A percentile compares a stretch with the other conserved stretches of the same genome.
These are phyloP conservation scores for Xylariaceae sp. DNA, from an alignment of 2,329 filamentous ascomycete genomes.

Conservation along the genomic window DNA sequence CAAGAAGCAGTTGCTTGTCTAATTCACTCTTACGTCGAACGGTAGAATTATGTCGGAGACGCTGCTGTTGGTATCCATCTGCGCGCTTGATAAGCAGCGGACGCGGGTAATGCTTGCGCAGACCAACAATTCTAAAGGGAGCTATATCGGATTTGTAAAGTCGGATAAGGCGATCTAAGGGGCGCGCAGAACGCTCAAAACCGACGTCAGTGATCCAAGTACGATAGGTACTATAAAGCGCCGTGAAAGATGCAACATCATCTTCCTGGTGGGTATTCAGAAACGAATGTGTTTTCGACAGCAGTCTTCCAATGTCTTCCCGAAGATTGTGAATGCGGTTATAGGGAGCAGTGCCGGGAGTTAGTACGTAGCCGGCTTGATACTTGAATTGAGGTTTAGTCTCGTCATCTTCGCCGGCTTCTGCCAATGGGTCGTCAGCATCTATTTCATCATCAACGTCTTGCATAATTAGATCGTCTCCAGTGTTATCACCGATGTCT, in stretches of 20 bases:
- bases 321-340: slow-evolving; percentile 72
- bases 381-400: slow-evolving; percentile 84
- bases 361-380: slow-evolving; percentile 78
- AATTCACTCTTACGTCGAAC: slow-evolving; percentile 84
- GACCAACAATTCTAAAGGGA: slow-evolving; percentile 89
- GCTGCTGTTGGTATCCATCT: slow-evolving; percentile 88
- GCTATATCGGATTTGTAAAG: slow-evolving; percentile 82
- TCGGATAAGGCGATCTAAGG: slow-evolving; percentile 78
- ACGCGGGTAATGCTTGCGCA: slow-evolving; percentile 87
- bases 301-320: slow-evolving; percentile 69
- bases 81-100: slow-evolving; percentile 88
- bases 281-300: slow-evolving; percentile 82
- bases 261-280: slow-evolving; percentile 81
- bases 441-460: slow-evolving; percentile 47
- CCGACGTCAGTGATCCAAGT: slow-evolving; percentile 98
- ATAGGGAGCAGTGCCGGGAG: slow-evolving; percentile 56
- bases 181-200: slow-evolving; percentile 90
- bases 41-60: slow-evolving; percentile 88
- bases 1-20: slow-evolving; percentile 76
- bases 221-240: slow-evolving; percentile 84
- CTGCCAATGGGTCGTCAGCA: slow-evolving; percentile 49
- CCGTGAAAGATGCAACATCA: slow-evolving; percentile 91
- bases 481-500: slow-evolving; percentile 35
- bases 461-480: slow-evolving; percentile 44
- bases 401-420: slow-evolving; percentile 71